Base-by-base conservation (phyloP, 176 grass and related monocot species). In the Elaeis guineensis region DNA sequence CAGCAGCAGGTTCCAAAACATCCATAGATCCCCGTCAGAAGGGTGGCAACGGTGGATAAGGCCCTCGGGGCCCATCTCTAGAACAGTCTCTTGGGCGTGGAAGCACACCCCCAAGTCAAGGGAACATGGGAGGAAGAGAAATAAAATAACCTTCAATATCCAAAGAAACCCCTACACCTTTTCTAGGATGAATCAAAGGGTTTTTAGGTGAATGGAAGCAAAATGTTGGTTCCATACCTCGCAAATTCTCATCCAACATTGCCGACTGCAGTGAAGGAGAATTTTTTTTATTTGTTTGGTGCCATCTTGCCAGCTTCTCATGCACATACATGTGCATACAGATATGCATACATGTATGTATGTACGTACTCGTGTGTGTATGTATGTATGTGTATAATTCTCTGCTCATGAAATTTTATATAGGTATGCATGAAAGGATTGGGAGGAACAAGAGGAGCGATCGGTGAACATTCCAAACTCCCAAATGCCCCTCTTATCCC, bases 211-310 rank as follows among this genome's bases (percentile, higher is more conserved):
- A 26, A 61, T 39, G 50, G 59, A 26, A 81, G 61, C 78, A 62
- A 61, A 52, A 57, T 51, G 24, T 70, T 54, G 55, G 62, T 25
- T 71, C 78, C 61, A 66, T 21, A 16, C 35, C 49, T 35, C 35
- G 51, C 17, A 66, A 26, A 59, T 71, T 74, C 65, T 48, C 83
- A 58, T n/a, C 58, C 65, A 17, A 25, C 57, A 62, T 19, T 69
- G 18, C 52, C 52, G 62, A 28, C 49, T 29, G 59, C 77, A 60
- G 62, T 52, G 67, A 52, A 52, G 58, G 52, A 61, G 61, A 48
- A 17, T 50, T 63, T 55, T 23, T 65, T 62, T 11, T 24, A 50
- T 75, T 20, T 8, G 17, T 55, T 44, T 44, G 3, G 9, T 44
- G 9, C 35, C 35, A 44, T 44, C 35, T 11, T 44, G 35, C 35